A percentile compares a stretch with the other conserved stretches of the same genome.
Conservation (phyloP, 2,329 filamentous ascomycete species). For the Microthyrium microscopicum region DNA sequence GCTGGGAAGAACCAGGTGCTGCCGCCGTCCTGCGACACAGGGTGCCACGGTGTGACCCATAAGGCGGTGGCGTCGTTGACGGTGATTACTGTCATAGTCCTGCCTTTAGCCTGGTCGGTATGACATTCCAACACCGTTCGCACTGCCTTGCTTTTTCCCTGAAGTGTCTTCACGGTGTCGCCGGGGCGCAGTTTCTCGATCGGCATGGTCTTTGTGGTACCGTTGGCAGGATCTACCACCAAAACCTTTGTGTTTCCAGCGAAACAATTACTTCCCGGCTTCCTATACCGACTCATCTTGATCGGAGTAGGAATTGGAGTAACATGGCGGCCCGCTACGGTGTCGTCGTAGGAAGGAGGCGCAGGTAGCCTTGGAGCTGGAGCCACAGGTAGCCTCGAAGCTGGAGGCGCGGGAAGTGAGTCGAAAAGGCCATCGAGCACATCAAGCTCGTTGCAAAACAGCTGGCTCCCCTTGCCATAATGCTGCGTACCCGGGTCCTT, state of each 20-base stretch:
- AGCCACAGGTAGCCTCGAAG: too few relatives aligned
- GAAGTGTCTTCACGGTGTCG: conserved; percentile 7
- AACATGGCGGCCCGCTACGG: conserved; percentile 2
- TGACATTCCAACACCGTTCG: conserved; percentile 5
- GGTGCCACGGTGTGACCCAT: conserved; percentile 6
- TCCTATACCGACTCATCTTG: conserved; percentile 7
- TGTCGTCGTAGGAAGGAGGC: conserved; percentile 6
- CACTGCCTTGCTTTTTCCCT: conserved; percentile 7
- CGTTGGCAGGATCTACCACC: conserved; percentile 6
- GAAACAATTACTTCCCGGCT: conserved; percentile 5
- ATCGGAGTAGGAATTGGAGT: conserved; percentile 1
- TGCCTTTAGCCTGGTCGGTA: conserved; percentile 7
- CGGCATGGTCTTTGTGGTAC: conserved; percentile 6
- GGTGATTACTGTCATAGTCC: conserved; percentile 7
- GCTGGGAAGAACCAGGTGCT: too few relatives aligned
- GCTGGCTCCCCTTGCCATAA: conserved; percentile 25
- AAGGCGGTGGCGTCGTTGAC: conserved; percentile 7
- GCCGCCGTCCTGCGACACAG: too few relatives aligned
- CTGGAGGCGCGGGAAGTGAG: conserved; percentile 3
- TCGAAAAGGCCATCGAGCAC: conserved; percentile 4
- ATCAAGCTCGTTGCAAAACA: conserved; percentile 6
- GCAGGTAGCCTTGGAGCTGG: conserved; percentile 5
- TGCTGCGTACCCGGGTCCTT: conserved; percentile 41
- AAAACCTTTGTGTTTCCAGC: conserved; percentile 6
- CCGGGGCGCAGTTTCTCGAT: conserved; percentile 7